Percentiles rank a stretch among this genome's conserved stretches.
These are phyloP conservation scores for Scedosporium apiospermum DNA, from an alignment of 2,329 filamentous ascomycete species.

Conservation along the genomic window DNA sequence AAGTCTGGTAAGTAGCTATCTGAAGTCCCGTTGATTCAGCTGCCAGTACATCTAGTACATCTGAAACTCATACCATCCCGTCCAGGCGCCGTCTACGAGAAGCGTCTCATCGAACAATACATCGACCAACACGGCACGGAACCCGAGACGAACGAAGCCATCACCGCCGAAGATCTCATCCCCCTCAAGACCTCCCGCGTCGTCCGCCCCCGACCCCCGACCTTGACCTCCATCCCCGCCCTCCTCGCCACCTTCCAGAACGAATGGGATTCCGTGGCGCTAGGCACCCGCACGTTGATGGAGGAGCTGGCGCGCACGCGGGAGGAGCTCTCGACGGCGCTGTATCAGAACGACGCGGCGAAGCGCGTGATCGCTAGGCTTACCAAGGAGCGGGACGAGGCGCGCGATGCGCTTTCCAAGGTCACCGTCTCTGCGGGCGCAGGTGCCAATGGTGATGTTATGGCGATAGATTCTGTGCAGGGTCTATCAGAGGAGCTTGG, in stretches of 20 bases:
- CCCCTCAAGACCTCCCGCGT: slow-evolving; percentile 75
- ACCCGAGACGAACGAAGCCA: slow-evolving; percentile 77
- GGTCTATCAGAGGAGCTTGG: slow-evolving; percentile 63
- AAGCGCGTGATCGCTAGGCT: slow-evolving; percentile 86
- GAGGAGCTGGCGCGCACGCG: slow-evolving; percentile 83
- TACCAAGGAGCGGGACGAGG: slow-evolving; percentile 86
- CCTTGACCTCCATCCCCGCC: slow-evolving; percentile 90
- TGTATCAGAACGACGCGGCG: slow-evolving; percentile 98
- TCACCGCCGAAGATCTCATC: slow-evolving; percentile 76
- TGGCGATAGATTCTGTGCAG: slow-evolving; percentile 77
- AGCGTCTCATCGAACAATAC: slow-evolving; percentile 88
- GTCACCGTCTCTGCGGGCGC: slow-evolving; percentile 58
- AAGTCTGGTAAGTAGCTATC: slow-evolving; percentile 64
- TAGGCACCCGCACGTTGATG: slow-evolving; percentile 85
- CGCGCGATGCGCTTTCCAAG: slow-evolving; percentile 77
- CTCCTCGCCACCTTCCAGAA: slow-evolving; percentile 93
- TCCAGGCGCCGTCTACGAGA: slow-evolving; percentile 82
- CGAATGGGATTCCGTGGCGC: slow-evolving; percentile 90
- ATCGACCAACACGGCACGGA: slow-evolving; percentile 90
- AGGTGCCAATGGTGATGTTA: slow-evolving; percentile 62
- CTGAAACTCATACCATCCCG: slow-evolving; percentile 8
- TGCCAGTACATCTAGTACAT: neutral
- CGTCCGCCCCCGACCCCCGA: slow-evolving; percentile 82
- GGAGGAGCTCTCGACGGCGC: slow-evolving; percentile 84
- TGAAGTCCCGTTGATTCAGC: slow-evolving; percentile 7